Evolutionary conservation across 192 early-diverging fungal genomes (phyloP).

Genomic region (Entomortierella chlamydospora): DNA sequence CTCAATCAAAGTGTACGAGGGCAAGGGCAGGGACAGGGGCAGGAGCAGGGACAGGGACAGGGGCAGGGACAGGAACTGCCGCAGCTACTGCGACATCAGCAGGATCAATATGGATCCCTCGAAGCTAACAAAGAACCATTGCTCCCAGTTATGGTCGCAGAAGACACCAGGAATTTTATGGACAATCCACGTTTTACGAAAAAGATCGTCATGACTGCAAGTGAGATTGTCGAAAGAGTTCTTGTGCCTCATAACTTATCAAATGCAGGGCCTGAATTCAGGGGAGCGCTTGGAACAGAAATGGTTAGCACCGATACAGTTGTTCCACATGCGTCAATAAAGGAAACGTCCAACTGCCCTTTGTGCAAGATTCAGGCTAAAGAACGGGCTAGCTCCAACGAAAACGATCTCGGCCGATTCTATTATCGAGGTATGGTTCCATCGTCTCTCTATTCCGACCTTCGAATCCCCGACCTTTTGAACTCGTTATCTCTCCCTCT

Average conservation of each 20-base stretch:
- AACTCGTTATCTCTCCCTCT: conserved; percentile 20
- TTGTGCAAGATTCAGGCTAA: conserved; percentile 12
- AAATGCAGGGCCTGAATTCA: not conserved
- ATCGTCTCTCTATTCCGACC: conserved; percentile 13
- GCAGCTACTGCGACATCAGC: not conserved
- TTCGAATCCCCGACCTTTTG: conserved; percentile 30
- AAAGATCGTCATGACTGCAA: conserved; percentile 38
- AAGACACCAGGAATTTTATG: conserved; percentile 57
- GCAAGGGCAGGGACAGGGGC: not conserved
- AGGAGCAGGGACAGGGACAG: conserved; percentile 2
- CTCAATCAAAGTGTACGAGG: conserved; percentile 17
- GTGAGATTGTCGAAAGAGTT: conserved; percentile 25
- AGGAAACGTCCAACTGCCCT: conserved; percentile 6
- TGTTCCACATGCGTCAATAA: not conserved
- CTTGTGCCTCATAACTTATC: conserved; percentile 4
- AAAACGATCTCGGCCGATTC: conserved; percentile 9
- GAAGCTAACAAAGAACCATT: not conserved
- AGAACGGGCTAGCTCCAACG: not conserved
- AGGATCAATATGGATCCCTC: not conserved
- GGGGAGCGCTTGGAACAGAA: not conserved
- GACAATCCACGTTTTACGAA: conserved; percentile 52
- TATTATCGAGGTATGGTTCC: conserved; percentile 54
- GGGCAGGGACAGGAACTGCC: not conserved
- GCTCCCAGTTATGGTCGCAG: conserved; percentile 54
- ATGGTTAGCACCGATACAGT: not conserved